phyloP scores from a whole-genome alignment of 768 basidiomycete genomes.

The Auricularia heimuer region DNA sequence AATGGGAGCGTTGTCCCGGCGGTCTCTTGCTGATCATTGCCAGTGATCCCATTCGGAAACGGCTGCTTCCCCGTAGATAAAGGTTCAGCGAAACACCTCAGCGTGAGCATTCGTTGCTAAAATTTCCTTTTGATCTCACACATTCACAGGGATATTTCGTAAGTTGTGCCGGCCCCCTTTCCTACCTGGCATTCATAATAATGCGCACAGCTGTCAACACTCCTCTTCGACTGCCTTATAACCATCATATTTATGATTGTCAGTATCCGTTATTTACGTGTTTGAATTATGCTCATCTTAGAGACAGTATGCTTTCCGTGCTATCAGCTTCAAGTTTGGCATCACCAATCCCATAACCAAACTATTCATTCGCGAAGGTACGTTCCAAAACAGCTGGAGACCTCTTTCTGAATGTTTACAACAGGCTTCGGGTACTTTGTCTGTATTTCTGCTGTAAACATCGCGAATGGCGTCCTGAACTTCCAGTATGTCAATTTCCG shows the following conservation, averaged over 20 bases:
- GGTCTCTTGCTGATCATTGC: background rate
- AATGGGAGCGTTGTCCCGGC: background rate
- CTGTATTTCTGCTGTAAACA: background rate
- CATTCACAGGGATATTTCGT: background rate
- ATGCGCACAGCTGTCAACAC: background rate
- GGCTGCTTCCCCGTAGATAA: background rate
- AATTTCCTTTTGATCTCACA: background rate
- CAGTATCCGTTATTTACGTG: background rate
- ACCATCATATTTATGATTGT: background rate
- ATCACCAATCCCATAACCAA: background rate
- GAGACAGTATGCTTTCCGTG: background rate
- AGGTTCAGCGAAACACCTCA: background rate
- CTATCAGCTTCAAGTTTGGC: background rate
- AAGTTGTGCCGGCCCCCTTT: background rate
- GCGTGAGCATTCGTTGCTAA: background rate
- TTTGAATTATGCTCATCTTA: no score
- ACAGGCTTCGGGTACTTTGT: background rate
- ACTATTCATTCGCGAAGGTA: background rate
- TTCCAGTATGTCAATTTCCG: background rate
- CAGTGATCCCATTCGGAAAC: background rate
- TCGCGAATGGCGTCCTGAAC: background rate
- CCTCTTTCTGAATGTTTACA: background rate
- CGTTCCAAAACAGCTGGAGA: background rate
- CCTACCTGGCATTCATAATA: background rate
- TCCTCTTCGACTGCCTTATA: background rate